Evolutionary conservation across 129 eudicot genomes (phyloP).

Genomic region (Helianthus annuus): DNA sequence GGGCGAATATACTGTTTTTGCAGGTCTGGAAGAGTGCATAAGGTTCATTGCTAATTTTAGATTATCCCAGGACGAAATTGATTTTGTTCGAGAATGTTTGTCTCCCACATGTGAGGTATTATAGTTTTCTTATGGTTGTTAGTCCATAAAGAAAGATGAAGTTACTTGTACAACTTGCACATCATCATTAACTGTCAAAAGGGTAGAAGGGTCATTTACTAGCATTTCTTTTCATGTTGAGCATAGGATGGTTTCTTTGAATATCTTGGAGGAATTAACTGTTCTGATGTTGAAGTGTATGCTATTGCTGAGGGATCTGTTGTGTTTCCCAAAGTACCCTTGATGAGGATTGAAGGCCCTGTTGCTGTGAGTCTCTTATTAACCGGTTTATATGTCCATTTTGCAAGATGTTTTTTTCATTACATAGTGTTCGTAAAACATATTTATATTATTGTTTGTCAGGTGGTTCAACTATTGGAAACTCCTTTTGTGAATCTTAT

Average conservation of each 20-base stretch:
- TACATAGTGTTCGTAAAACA: constrained; percentile 6
- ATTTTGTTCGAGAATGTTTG: constrained; percentile 59
- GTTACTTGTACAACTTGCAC: background rate
- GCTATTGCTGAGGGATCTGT: constrained; percentile 88
- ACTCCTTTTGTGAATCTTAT: constrained; percentile 91
- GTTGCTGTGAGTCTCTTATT: constrained; percentile 70
- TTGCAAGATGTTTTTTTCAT: constrained; percentile 5
- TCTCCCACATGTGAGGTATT: constrained; percentile 83
- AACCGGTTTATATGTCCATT: constrained; percentile 8
- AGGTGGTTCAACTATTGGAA: constrained; percentile 96
- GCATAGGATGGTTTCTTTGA: constrained; percentile 76
- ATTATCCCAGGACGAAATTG: constrained; percentile 71
- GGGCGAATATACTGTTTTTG: constrained; percentile 93
- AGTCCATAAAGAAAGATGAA: background rate
- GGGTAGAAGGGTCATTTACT: constrained; percentile 22
- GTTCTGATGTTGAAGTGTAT: constrained; percentile 90
- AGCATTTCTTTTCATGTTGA: constrained; percentile 9
- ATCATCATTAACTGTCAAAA: background rate
- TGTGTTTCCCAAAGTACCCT: constrained; percentile 90
- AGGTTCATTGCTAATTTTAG: constrained; percentile 84
- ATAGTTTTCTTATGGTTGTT: no score
- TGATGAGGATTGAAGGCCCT: constrained; percentile 98
- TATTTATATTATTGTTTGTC: constrained; percentile 17
- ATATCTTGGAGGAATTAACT: constrained; percentile 81
- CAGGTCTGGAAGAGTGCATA: constrained; percentile 96